Percentiles rank a stretch among this genome's conserved stretches.
These are phyloP conservation scores for Rheum nobile DNA, from an alignment of 148 eudicot genomes.

Conservation along the genomic window DNA sequence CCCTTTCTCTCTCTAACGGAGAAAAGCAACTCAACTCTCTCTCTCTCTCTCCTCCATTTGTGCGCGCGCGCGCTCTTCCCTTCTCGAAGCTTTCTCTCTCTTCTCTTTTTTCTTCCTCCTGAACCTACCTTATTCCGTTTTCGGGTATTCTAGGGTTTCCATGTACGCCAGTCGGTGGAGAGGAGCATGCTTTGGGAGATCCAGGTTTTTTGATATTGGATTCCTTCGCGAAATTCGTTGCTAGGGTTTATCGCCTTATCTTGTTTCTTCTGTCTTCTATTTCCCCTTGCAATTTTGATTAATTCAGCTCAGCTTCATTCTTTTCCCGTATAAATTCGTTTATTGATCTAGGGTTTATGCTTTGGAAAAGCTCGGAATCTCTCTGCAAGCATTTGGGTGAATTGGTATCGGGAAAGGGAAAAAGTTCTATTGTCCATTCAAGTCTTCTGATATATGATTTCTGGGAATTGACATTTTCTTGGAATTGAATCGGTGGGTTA, in stretches of 20 bases:
- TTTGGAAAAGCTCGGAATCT: background rate
- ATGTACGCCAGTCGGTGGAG: background rate
- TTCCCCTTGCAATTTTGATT: background rate
- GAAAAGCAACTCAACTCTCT: background rate
- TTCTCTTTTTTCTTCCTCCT: too few species aligned
- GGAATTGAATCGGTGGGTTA: background rate
- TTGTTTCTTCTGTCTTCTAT: background rate
- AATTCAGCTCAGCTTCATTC: slow-evolving; percentile 1
- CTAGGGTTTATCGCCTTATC: background rate
- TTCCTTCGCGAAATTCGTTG: background rate
- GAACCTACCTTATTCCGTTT: background rate
- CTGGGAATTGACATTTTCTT: background rate
- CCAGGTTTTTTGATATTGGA: background rate
- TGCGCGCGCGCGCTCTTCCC: background rate
- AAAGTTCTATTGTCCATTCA: background rate
- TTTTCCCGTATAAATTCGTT: background rate
- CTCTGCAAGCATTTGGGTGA: background rate
- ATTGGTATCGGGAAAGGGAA: background rate
- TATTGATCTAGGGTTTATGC: slow-evolving; percentile 7
- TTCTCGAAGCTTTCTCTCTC: background rate
- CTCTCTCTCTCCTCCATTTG: background rate
- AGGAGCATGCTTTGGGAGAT: slow-evolving; percentile 1
- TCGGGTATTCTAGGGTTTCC: background rate
- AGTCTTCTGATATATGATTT: background rate
- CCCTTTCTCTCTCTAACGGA: background rate